These are phyloP conservation scores for Helotiales sp. DNA, from an alignment of 2,329 filamentous ascomycete genomes.

Conservation along the genomic window DNA sequence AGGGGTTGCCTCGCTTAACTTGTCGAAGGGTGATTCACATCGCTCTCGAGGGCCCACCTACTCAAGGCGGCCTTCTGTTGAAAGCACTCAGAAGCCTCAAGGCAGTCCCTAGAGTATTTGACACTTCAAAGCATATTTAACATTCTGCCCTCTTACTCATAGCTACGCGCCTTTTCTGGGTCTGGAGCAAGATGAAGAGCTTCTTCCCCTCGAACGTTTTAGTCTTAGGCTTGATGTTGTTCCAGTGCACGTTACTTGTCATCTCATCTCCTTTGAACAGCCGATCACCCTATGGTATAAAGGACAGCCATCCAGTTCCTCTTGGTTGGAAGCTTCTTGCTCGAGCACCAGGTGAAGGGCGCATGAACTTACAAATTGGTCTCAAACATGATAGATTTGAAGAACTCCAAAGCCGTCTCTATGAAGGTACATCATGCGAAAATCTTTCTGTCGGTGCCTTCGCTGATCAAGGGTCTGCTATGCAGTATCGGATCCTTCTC, in stretches of 20 bases:
- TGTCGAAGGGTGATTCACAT: background rate
- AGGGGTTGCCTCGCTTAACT: background rate
- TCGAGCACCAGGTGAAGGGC: background rate
- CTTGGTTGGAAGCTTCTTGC: background rate
- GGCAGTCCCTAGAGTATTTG: too few species aligned
- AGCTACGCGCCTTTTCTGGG: too few species aligned
- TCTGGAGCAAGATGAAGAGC: too few species aligned
- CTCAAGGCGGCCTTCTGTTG: background rate
- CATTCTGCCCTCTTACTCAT: too few species aligned
- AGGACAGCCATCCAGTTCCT: background rate
- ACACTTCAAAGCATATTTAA: too few species aligned
- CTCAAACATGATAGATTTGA: background rate
- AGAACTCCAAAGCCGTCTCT: background rate
- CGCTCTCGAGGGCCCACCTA: background rate
- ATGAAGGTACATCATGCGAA: background rate
- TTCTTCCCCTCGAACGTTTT: too few species aligned
- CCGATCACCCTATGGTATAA: background rate
- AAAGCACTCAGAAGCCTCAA: too few species aligned
- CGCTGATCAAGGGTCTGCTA: background rate
- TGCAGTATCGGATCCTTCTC: conserved; percentile 37
- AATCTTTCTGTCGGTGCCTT: too few species aligned
- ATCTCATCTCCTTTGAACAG: background rate
- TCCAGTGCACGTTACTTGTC: too few species aligned
- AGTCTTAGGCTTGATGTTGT: too few species aligned
- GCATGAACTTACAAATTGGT: background rate